phyloP scores from a whole-genome alignment of 768 basidiomycete species.

The Arthromyces matolae region DNA sequence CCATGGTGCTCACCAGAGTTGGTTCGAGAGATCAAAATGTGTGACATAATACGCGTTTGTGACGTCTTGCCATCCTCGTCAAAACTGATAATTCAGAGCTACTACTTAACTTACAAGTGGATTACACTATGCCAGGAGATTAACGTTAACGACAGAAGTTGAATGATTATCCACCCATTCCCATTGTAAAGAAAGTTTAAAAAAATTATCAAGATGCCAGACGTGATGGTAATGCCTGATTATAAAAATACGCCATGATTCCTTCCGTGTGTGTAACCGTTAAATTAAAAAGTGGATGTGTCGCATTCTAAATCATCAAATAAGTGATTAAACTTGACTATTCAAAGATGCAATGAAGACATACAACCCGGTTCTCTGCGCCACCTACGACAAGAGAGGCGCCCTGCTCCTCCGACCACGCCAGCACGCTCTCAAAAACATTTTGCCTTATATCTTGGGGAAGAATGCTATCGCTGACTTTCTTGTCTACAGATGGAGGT shows the following conservation, averaged over 20 bases:
- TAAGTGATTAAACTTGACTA: not conserved
- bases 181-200: not conserved
- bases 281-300: slow-evolving; percentile 76
- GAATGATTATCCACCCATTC: not conserved
- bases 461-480: slow-evolving; percentile 32
- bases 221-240: slow-evolving; percentile 45
- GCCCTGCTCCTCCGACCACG: slow-evolving; percentile 70
- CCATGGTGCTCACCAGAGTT: not conserved
- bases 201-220: not conserved
- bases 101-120: too few species aligned
- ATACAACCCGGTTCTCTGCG: slow-evolving; percentile 57
- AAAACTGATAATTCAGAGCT: too few species aligned
- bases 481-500: slow-evolving; percentile 24
- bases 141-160: not conserved
- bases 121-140: too few species aligned
- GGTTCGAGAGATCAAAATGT: not conserved
- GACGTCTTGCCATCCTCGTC: too few species aligned
- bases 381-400: slow-evolving; percentile 54
- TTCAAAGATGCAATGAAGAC: slow-evolving; percentile 21
- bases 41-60: not conserved
- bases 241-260: slow-evolving; percentile 73
- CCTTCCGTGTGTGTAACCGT: slow-evolving; percentile 62
- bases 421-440: slow-evolving; percentile 52
- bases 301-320: slow-evolving; percentile 59
- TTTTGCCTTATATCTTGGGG: slow-evolving; percentile 20